phyloP scores from a whole-genome alignment of 139 green algal species.

The Raphidocelis subcapitata region DNA sequence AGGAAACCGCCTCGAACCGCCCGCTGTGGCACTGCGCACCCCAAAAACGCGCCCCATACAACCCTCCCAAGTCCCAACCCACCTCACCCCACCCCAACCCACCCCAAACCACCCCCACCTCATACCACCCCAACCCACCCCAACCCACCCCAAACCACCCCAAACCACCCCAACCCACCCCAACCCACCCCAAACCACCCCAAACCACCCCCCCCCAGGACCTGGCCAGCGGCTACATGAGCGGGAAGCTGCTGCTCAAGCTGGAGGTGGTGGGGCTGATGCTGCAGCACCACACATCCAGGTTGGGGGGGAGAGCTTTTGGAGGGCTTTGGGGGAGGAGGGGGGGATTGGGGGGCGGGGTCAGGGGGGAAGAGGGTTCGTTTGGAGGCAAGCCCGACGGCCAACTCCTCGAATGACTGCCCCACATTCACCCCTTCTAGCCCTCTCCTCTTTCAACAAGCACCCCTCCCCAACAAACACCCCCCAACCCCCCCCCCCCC shows the following conservation, averaged over 20 bases:
- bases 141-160: not conserved
- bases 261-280: conserved; percentile 88
- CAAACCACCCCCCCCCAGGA: conserved; percentile 58
- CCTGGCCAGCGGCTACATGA: conserved; percentile 94
- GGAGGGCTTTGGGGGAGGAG: not conserved
- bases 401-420: too few species aligned
- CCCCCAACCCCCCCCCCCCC: not conserved
- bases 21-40: too few species aligned
- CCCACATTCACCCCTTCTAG: too few species aligned
- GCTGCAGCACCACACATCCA: conserved; percentile 79
- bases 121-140: not conserved
- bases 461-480: not conserved
- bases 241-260: conserved; percentile 95
- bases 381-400: too few species aligned
- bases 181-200: not conserved
- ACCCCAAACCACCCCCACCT: too few species aligned
- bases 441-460: too few species aligned
- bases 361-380: too few species aligned
- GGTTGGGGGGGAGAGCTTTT: conserved; percentile 14
- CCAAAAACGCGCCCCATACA: too few species aligned
- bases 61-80: too few species aligned
- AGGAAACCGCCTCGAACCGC: too few species aligned
- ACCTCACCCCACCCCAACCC: too few species aligned
- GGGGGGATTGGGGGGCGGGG: not conserved
- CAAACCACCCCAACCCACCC: not conserved